Evolutionary conservation across 306 rosid genomes (phyloP).

Genomic region (Casuarina glauca): DNA sequence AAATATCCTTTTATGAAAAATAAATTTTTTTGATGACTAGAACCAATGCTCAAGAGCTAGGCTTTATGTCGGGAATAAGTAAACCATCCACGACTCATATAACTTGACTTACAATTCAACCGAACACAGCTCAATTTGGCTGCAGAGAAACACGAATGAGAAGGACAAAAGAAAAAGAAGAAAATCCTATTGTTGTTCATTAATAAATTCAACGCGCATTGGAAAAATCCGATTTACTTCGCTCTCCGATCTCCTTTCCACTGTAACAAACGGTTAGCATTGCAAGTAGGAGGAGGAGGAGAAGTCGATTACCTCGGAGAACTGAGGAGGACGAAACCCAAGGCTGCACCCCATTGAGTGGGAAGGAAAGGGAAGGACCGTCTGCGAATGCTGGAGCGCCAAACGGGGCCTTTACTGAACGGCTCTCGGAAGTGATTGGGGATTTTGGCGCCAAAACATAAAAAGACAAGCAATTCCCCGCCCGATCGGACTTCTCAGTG

Average conservation of each 20-base stretch:
- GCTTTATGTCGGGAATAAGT: neutral
- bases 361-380: neutral
- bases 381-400: neutral
- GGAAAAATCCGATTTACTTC: neutral
- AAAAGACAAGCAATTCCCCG: too few species aligned
- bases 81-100: neutral
- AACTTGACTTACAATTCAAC: neutral
- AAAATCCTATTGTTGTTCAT: neutral
- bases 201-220: neutral
- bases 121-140: neutral
- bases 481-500: too few species aligned
- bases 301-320: conserved; percentile 50
- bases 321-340: conserved; percentile 60
- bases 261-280: neutral
- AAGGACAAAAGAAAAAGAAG: neutral
- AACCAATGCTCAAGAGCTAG: neutral
- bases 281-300: neutral
- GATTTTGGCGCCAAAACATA: neutral
- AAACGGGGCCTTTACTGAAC: neutral
- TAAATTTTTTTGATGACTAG: too few species aligned
- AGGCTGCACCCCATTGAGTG: conserved; percentile 23
- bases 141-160: neutral
- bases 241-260: neutral
- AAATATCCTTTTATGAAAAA: neutral
- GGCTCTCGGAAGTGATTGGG: too few species aligned